Conservation (phyloP, 306 rosid species). For the Lagenaria siceraria region DNA sequence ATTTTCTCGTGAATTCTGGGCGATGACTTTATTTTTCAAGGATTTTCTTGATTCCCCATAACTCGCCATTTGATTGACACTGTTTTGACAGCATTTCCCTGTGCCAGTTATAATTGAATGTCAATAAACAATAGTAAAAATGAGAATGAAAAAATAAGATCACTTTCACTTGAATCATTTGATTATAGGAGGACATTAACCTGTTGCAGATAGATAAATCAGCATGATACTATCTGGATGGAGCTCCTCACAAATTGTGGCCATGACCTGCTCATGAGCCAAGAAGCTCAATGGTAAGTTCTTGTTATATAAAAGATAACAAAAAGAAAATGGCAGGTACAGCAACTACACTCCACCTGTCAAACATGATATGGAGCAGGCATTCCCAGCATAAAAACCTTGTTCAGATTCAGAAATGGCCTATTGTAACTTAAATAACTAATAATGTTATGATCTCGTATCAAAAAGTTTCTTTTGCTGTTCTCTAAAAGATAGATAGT, state of each 20-base stretch:
- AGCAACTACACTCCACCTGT: not conserved
- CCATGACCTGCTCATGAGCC: constrained; percentile 57
- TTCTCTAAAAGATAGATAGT: not conserved
- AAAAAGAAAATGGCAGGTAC: not conserved
- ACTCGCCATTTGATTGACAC: constrained; percentile 35
- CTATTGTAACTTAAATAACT: not conserved
- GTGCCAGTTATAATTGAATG: constrained; percentile 26
- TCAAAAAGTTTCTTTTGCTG: not conserved
- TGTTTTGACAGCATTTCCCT: constrained; percentile 56
- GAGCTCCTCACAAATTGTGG: constrained; percentile 92
- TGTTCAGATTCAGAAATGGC: not conserved
- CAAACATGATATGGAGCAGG: not conserved
- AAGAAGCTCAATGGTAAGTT: not conserved
- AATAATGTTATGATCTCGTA: not conserved
- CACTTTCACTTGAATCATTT: constrained; percentile 8
- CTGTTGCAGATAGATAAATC: constrained; percentile 85
- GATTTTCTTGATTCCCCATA: constrained; percentile 49
- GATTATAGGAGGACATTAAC: constrained; percentile 29
- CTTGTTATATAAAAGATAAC: not conserved
- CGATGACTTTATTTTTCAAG: constrained; percentile 35
- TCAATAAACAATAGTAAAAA: constrained; percentile 3
- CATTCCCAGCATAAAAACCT: not conserved
- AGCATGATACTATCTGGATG: constrained; percentile 75
- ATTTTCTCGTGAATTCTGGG: constrained; percentile 41
- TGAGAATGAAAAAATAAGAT: not conserved